Conservation (phyloP, 208 protist species). For the Phytomonas sp. region DNA sequence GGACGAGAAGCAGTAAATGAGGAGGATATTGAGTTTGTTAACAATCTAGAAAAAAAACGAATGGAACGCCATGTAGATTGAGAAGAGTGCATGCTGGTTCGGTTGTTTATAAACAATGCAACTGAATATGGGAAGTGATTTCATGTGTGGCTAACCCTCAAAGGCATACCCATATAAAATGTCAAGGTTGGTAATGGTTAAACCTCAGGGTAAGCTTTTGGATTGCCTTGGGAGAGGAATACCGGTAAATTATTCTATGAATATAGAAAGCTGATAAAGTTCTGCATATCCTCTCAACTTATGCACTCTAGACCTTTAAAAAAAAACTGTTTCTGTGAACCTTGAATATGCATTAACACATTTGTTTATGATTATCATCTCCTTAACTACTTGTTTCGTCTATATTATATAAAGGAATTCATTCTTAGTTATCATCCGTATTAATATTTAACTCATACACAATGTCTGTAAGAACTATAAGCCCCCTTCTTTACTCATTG, state of each 20-base stretch:
- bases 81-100: neutral
- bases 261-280: neutral
- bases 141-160: neutral
- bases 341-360: neutral
- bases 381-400: neutral
- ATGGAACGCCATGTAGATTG: slow-evolving; percentile 14
- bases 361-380: neutral
- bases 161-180: neutral
- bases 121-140: neutral
- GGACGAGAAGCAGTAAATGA: slow-evolving; percentile 32
- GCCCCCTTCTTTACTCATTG: slow-evolving; percentile 39
- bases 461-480: slow-evolving; percentile 49
- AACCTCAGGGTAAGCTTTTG: neutral
- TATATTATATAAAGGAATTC: neutral
- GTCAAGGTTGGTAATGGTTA: neutral
- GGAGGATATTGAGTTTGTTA: slow-evolving; percentile 37
- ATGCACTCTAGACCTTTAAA: neutral
- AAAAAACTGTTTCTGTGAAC: neutral
- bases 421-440: neutral
- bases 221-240: neutral
- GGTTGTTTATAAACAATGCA: neutral
- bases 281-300: neutral
- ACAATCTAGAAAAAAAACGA: slow-evolving; percentile 35
- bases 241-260: neutral
- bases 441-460: neutral